Conservation (phyloP, 495 filamentous ascomycete genomes). For the Penicillium soppii region DNA sequence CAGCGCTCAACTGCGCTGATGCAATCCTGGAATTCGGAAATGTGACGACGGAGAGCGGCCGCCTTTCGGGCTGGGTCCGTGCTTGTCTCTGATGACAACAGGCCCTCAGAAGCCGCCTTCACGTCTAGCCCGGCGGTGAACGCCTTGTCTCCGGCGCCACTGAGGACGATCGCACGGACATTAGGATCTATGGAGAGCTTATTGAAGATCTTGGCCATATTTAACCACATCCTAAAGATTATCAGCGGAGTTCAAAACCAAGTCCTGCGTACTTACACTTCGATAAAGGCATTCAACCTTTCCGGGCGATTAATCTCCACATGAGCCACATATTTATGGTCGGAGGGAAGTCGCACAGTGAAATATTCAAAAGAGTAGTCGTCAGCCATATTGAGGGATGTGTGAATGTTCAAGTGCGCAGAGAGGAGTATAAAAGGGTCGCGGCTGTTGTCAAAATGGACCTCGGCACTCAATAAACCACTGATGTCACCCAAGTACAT, state of each 20-base stretch:
- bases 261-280: slow-evolving; percentile 48
- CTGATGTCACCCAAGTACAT: no score
- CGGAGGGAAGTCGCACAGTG: slow-evolving; percentile 66
- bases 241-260: slow-evolving; percentile 2
- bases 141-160: slow-evolving; percentile 76
- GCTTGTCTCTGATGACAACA: slow-evolving; percentile 18
- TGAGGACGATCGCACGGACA: slow-evolving; percentile 78
- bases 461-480: no score
- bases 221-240: slow-evolving; percentile 75
- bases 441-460: not conserved
- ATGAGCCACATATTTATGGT: slow-evolving; percentile 72
- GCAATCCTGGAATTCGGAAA: slow-evolving; percentile 75
- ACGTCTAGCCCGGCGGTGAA: slow-evolving; percentile 87
- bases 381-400: slow-evolving; percentile 19
- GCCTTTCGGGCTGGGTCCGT: slow-evolving; percentile 69
- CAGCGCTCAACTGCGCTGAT: slow-evolving; percentile 77
- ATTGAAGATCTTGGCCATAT: slow-evolving; percentile 70
- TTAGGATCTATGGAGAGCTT: slow-evolving; percentile 69
- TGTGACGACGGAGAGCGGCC: slow-evolving; percentile 59
- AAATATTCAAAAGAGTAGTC: slow-evolving; percentile 65
- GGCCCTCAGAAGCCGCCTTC: slow-evolving; percentile 53
- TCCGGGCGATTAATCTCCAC: slow-evolving; percentile 89
- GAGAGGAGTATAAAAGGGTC: not conserved
- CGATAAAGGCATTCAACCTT: slow-evolving; percentile 89
- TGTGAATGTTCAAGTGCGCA: not conserved